Base-by-base conservation (phyloP, 345 rosid genomes). In the Rhodamnia argentea region DNA sequence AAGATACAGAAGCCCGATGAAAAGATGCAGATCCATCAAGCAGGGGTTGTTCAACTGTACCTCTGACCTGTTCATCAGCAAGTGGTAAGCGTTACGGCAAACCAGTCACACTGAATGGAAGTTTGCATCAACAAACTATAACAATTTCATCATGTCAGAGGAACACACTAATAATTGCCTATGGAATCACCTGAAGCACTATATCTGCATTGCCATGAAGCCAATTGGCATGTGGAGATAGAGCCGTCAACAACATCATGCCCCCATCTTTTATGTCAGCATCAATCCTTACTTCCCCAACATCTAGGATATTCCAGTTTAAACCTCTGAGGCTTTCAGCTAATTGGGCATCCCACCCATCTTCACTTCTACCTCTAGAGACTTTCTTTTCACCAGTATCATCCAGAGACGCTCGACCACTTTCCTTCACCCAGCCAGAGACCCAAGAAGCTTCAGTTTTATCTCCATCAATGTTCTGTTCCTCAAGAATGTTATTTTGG, bases 251-350 rank as follows among this genome's bases (percentile, higher is more conserved):
- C 89, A 97, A 87, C 95, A 93, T 96, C 99, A 97, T 97, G 85
- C 99, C 99, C 54, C 99, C 99, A 92, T 97, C 99, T 92, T 95
- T 96, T 86, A 97, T 92, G 88, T 96, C 99, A 86, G 98, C 98
- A 90, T 97, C 98, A 84, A 96, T 87, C 90, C 99, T 91, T 60
- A 97, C 98, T 93, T 97, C 99, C 90, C 99, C 99, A 13, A 89
- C 98, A 90, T 97, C 98, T 86, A 97, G 90, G 87, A 97, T 91
- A 83, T 93, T 97, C 99, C 98, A 97, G 84, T 95, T 92, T 85
- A 95, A 90, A 87, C 95, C 98, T 92, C 94, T 94, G 52, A 96
- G 98, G 90, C 94, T 88, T 92, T 96, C 99, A 59, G 99, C 96
- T 86, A 97, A 89, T 84, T 94, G 99, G 89, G 91, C 88, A 88